These are phyloP conservation scores for Candida tallmaniae DNA, from an alignment of 805 yeast genomes.

Conservation along the genomic window DNA sequence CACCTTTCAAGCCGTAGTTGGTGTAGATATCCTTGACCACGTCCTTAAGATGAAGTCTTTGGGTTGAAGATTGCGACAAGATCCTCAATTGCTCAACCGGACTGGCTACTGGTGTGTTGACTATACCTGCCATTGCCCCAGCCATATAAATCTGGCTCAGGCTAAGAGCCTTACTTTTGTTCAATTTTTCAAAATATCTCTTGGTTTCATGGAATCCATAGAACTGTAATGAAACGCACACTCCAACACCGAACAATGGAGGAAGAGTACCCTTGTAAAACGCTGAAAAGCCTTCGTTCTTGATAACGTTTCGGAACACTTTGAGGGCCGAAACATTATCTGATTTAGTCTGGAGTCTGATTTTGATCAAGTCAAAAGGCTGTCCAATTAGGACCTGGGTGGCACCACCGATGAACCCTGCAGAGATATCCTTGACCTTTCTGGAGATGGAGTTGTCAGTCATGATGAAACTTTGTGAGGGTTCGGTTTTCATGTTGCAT, in stretches of 20 bases:
- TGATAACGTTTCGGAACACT: conserved; percentile 31
- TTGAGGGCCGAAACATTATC: conserved; percentile 25
- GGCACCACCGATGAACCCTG: conserved; percentile 45
- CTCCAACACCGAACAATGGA: conserved; percentile 46
- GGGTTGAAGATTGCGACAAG: conserved; percentile 44
- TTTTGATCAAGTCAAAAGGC: conserved; percentile 43
- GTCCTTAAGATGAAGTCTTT: conserved; percentile 15
- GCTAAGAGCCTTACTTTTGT: conserved; percentile 28
- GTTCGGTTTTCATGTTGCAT: too few relatives aligned
- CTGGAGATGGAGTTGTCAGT: conserved; percentile 31
- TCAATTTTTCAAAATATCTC: conserved; percentile 44
- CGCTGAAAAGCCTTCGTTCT: conserved; percentile 39
- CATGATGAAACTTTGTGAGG: too few relatives aligned
- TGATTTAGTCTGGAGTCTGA: conserved; percentile 37
- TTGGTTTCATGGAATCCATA: conserved; percentile 69
- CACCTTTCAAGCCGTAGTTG: conserved; percentile 44
- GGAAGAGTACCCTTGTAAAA: conserved; percentile 44
- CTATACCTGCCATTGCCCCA: conserved; percentile 64
- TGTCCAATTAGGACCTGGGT: conserved; percentile 45
- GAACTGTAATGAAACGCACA: conserved; percentile 65
- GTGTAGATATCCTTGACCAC: conserved; percentile 41
- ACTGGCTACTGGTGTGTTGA: conserved; percentile 58
- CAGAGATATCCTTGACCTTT: conserved; percentile 38
- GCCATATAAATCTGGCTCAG: conserved; percentile 55
- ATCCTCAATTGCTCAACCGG: conserved; percentile 68